A percentile compares a stretch with the other conserved stretches of the same genome.
Evolutionary conservation across 768 basidiomycete species (phyloP).

Genomic region (Lactarius evosmus): DNA sequence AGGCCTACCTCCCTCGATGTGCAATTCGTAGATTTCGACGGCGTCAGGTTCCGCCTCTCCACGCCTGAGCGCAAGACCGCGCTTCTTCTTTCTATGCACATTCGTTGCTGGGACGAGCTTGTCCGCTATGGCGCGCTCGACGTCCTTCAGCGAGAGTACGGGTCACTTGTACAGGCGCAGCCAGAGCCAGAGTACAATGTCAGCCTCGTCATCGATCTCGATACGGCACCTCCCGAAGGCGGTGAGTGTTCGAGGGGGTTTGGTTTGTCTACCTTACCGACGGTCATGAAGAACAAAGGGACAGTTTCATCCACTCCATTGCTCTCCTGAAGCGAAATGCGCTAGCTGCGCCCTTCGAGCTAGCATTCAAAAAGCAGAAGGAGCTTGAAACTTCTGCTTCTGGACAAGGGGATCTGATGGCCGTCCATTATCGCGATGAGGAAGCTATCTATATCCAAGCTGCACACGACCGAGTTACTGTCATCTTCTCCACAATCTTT

Average conservation of each 20-base stretch:
- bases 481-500: conserved; percentile 96
- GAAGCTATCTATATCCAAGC: conserved; percentile 97
- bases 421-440: conserved; percentile 91
- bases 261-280: neutral
- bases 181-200: conserved; percentile 89
- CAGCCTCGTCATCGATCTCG: conserved; percentile 82
- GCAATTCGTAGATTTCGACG: conserved; percentile 96
- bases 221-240: conserved; percentile 73
- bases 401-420: conserved; percentile 80
- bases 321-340: conserved; percentile 90
- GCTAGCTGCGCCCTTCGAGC: conserved; percentile 91
- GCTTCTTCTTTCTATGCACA: conserved; percentile 90
- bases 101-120: conserved; percentile 95
- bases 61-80: conserved; percentile 81
- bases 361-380: conserved; percentile 80
- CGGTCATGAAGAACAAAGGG: conserved; percentile 61
- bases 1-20: conserved; percentile 93
- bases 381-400: conserved; percentile 70
- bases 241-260: conserved; percentile 48
- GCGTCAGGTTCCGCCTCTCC: conserved; percentile 90
- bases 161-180: conserved; percentile 57
- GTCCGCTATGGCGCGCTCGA: conserved; percentile 81
- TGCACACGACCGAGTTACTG: conserved; percentile 91
- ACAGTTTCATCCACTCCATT: conserved; percentile 74
- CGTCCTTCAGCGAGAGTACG: conserved; percentile 80